Evolutionary conservation across 805 yeast genomes (phyloP).

Genomic region (Monosporozyma solicola): DNA sequence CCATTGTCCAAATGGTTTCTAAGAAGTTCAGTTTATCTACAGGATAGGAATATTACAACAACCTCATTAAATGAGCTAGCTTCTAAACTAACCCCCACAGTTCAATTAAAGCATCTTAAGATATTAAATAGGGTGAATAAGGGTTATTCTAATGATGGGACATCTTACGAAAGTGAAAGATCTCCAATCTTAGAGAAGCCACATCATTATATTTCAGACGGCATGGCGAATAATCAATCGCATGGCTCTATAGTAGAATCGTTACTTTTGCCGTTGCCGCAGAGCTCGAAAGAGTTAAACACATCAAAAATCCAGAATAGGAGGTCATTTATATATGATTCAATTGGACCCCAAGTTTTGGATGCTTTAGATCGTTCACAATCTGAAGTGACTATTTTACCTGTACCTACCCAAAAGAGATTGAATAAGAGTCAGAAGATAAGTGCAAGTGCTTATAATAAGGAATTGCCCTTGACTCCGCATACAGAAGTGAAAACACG

Average conservation of each 20-base stretch:
- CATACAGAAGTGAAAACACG: background rate
- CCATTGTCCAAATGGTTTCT: constrained; percentile 30
- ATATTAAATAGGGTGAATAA: constrained; percentile 18
- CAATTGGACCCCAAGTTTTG: constrained; percentile 7
- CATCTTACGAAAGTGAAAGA: constrained; percentile 12
- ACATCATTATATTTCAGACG: background rate
- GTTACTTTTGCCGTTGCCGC: background rate
- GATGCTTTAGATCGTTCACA: background rate
- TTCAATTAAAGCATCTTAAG: constrained; percentile 22
- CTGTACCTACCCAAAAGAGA: background rate
- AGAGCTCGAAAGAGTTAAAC: background rate
- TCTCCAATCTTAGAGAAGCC: constrained; percentile 18
- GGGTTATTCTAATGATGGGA: constrained; percentile 6
- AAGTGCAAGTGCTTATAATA: background rate
- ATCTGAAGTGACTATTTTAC: background rate
- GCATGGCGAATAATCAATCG: background rate
- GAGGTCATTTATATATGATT: constrained; percentile 11
- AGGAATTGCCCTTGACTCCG: constrained; percentile 2
- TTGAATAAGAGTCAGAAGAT: background rate
- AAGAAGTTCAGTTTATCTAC: constrained; percentile 23
- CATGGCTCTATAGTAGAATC: background rate
- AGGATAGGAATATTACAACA: constrained; percentile 6
- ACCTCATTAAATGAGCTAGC: constrained; percentile 1
- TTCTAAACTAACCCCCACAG: constrained; percentile 16
- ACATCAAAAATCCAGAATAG: background rate